Evolutionary conservation across 192 early-diverging fungal species (phyloP).

Genomic region (Gigaspora rosea): DNA sequence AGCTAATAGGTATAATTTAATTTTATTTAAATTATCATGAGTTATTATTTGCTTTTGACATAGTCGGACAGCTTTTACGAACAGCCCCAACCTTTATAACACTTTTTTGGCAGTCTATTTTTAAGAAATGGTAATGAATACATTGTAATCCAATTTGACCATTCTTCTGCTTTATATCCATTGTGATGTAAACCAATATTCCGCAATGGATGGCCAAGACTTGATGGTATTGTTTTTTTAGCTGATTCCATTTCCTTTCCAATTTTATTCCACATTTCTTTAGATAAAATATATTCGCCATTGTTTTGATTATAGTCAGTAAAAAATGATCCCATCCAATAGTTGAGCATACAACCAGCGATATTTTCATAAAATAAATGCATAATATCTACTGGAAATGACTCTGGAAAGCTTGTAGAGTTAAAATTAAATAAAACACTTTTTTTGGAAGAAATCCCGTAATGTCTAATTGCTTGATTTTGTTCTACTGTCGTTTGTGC

Average conservation of each 20-base stretch:
- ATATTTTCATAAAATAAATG: conserved; percentile 18
- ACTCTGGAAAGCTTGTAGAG: not conserved
- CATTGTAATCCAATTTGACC: not conserved
- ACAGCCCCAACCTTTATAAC: not conserved
- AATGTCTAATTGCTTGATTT: not conserved
- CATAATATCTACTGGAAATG: conserved; percentile 11
- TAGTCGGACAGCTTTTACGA: not conserved
- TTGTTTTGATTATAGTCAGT: not conserved
- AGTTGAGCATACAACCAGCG: not conserved
- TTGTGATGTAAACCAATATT: not conserved
- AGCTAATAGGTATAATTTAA: not conserved
- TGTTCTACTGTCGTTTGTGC: not conserved
- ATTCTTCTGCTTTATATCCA: not conserved
- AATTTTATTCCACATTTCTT: not conserved
- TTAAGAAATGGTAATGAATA: not conserved
- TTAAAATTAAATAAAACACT: not conserved
- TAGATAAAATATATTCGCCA: not conserved
- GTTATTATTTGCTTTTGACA: conserved; percentile 7
- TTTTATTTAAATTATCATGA: not conserved
- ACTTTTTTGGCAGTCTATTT: not conserved
- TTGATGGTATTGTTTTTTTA: not conserved
- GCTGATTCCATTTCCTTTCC: not conserved
- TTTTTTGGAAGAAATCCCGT: not conserved
- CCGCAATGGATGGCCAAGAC: not conserved
- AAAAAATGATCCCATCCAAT: conserved; percentile 2